Evolutionary conservation across 2,329 filamentous ascomycete genomes (phyloP).

Genomic region (Cladosporium sp.): DNA sequence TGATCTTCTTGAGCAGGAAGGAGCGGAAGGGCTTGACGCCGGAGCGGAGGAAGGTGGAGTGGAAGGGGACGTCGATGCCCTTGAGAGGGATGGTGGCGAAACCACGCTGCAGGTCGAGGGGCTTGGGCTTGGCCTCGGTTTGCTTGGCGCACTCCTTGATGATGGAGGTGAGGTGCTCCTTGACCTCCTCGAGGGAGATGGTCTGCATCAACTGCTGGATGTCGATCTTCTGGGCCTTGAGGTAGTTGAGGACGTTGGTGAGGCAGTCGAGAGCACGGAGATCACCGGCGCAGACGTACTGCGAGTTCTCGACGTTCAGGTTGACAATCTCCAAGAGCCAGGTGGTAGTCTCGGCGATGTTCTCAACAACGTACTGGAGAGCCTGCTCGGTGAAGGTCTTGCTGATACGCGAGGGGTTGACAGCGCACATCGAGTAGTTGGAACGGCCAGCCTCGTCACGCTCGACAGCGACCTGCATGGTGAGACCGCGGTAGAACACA

Average conservation of each 20-base stretch:
- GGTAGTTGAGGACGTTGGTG: conserved; percentile 82
- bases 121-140: conserved; percentile 82
- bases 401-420: conserved; percentile 96
- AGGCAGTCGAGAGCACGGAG: conserved; percentile 61
- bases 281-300: conserved; percentile 64
- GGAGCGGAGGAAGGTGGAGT: conserved; percentile 94
- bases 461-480: conserved; percentile 98
- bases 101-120: conserved; percentile 85
- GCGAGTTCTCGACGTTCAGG: conserved; percentile 71
- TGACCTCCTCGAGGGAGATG: conserved; percentile 83
- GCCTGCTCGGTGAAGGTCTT: conserved; percentile 99
- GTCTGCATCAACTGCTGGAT: conserved; percentile 88
- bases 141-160: conserved; percentile 82
- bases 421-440: conserved; percentile 99
- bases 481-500: conserved; percentile 97
- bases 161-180: conserved; percentile 82
- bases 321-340: conserved; percentile 99
- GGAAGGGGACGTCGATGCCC: conserved; percentile 98
- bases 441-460: conserved; percentile 87
- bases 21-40: conserved; percentile 98
- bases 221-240: conserved; percentile 96
- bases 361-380: conserved; percentile 92
- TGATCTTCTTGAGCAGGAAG: conserved; percentile 99
- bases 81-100: conserved; percentile 95
- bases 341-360: conserved; percentile 85